Evolutionary conservation across 2,329 filamentous ascomycete species (phyloP), one percentile per base, ranked within the genome.

Genomic region (Basipetospora chlamydospora): DNA sequence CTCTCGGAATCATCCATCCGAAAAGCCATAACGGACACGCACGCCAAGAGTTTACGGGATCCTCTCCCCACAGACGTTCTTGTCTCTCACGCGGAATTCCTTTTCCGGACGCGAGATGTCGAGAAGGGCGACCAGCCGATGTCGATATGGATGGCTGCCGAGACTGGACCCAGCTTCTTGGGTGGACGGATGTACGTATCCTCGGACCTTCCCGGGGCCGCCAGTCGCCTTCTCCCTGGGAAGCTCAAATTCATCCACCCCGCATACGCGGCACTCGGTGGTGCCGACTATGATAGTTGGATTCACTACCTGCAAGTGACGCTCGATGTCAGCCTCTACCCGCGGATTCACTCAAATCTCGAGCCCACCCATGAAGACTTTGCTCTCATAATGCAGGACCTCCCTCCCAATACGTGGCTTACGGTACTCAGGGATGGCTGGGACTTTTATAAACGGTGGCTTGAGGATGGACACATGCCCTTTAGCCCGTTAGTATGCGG

Each of bases 391-490:
- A 11, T 34, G 15, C 12, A 13, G 4, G 9, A 10, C 4, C n/a
- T 15, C 6, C 26, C 35, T 7, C 15, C 10, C 10, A 26, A 23
- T n/a, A 23, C 13, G 11, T 41, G 35, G 35, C 32, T 41, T 3
- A 23, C 17, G 15, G 9, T 41, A 9, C 36, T 41, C 31, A 37
- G 32, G 11, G 35, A 41, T 15, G 39, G 35, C 9, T 41, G 39
- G 39, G 22, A 23, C 6, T 33, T 23, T 13, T 40, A 40, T 23
- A 28, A 22, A 23, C n/a, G 8, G 16, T 32, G 8, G 3, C 29
- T 40, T 6, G 20, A 26, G 8, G 9, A 15, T 28, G 4, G 25
- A 31, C 15, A 20, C 12, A 20, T 15, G 6, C 7, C 28, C 5
- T 8, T 16, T 12, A 6, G 13, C 28, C 15, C 6, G 28, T n/a